phyloP scores from a whole-genome alignment of 805 yeast species.

The Saitoella complicata region DNA sequence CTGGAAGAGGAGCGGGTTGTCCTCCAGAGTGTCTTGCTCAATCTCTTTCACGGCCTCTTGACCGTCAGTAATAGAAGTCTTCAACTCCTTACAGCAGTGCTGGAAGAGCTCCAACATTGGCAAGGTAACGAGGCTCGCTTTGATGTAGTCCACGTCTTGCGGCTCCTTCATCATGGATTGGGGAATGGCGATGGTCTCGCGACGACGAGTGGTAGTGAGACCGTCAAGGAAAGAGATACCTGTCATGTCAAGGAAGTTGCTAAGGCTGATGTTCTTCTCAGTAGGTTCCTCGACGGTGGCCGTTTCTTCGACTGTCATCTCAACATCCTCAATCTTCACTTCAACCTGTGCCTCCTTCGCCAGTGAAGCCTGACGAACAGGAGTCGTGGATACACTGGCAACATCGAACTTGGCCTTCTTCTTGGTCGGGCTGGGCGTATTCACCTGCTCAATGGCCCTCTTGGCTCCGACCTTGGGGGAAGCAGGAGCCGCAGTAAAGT shows the following conservation, averaged over 20 bases:
- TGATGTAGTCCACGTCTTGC: slow-evolving; percentile 23
- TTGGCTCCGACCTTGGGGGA: neutral
- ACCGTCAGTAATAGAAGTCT: slow-evolving; percentile 35
- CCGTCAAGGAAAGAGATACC: slow-evolving; percentile 19
- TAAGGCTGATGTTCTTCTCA: slow-evolving; percentile 11
- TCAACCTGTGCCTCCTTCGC: neutral
- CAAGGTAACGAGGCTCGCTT: slow-evolving; percentile 24
- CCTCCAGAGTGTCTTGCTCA: slow-evolving; percentile 29
- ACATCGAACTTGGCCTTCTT: neutral
- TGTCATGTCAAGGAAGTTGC: slow-evolving; percentile 16
- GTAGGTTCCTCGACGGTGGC: neutral
- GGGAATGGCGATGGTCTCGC: slow-evolving; percentile 13
- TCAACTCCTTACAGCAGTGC: slow-evolving; percentile 36
- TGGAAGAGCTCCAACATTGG: slow-evolving; percentile 34
- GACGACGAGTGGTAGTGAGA: slow-evolving; percentile 12
- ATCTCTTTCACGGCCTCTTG: slow-evolving; percentile 30
- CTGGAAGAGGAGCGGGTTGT: slow-evolving; percentile 34
- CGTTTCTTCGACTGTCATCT: neutral
- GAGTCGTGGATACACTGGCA: neutral
- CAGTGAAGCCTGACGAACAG: too few species aligned
- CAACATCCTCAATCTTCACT: neutral
- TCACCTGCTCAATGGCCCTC: too few species aligned
- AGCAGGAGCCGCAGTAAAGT: neutral
- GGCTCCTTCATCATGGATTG: slow-evolving; percentile 9
- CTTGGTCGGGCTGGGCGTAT: neutral